phyloP scores from a whole-genome alignment of 2,329 filamentous ascomycete species.

The Calonectria pteridis region DNA sequence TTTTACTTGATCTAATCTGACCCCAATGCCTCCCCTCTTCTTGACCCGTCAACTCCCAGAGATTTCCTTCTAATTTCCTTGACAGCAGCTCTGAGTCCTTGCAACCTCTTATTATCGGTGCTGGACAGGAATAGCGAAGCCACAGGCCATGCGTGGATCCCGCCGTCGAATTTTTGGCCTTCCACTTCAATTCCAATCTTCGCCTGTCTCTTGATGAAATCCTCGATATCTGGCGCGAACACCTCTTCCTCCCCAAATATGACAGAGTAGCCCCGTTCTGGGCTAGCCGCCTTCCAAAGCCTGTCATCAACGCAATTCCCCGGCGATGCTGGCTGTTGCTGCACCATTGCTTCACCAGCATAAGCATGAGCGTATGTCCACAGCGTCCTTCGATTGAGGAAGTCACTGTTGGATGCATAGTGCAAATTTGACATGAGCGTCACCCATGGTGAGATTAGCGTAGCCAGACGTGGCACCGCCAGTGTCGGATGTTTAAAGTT shows the following conservation, averaged over 20 bases:
- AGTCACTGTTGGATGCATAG: constrained; percentile 79
- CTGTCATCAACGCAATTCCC: constrained; percentile 74
- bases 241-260: constrained; percentile 84
- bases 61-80: constrained; percentile 53
- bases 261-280: constrained; percentile 75
- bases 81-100: constrained; percentile 61
- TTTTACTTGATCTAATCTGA: constrained; percentile 78
- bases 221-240: constrained; percentile 76
- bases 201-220: constrained; percentile 68
- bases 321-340: constrained; percentile 67
- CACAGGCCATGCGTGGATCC: constrained; percentile 87
- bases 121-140: constrained; percentile 70
- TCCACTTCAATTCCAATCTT: constrained; percentile 67
- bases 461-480: constrained; percentile 64
- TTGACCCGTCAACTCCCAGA: constrained; percentile 31
- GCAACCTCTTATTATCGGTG: constrained; percentile 61
- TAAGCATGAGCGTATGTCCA: constrained; percentile 80
- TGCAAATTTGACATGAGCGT: constrained; percentile 78
- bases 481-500: constrained; percentile 35
- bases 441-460: constrained; percentile 85
- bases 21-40: constrained; percentile 42
- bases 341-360: constrained; percentile 56
- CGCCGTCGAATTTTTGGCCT: constrained; percentile 71
- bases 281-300: constrained; percentile 77
- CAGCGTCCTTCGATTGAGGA: constrained; percentile 75